Percentiles rank a stretch among this genome's conserved stretches.
These are phyloP conservation scores for Atractiella rhizophila DNA, from an alignment of 768 basidiomycete species.

Conservation along the genomic window DNA sequence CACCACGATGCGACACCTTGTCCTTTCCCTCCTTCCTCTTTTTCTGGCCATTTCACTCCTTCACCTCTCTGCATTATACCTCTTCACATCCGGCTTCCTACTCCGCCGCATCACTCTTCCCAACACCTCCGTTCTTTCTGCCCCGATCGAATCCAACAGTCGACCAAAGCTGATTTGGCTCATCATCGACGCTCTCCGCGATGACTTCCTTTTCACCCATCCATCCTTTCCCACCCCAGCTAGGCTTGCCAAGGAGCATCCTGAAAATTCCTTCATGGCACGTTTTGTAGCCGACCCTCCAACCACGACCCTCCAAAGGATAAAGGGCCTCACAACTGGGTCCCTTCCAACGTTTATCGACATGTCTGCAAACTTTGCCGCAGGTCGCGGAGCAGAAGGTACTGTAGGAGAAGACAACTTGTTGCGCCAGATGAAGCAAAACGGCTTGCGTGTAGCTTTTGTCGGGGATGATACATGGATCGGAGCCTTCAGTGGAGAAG, in stretches of 20 bases:
- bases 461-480: conserved; percentile 98
- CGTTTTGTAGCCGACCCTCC: conserved; percentile 83
- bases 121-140: conserved; percentile 21
- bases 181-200: conserved; percentile 75
- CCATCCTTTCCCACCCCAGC: conserved; percentile 36
- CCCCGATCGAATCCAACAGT: conserved; percentile 22
- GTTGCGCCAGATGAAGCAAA: conserved; percentile 38
- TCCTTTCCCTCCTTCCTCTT: not conserved
- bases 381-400: conserved; percentile 61
- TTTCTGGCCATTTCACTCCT: no score
- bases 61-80: conserved; percentile 55
- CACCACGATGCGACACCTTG: no score
- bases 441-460: conserved; percentile 40
- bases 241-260: conserved; percentile 38
- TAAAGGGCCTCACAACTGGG: conserved; percentile 85
- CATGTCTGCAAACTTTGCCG: conserved; percentile 76
- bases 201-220: conserved; percentile 68
- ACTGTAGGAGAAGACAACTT: conserved; percentile 80
- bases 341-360: conserved; percentile 89
- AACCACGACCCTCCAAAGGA: conserved; percentile 74
- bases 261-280: conserved; percentile 56
- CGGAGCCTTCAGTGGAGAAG: conserved; percentile 40
- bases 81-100: conserved; percentile 80
- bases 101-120: conserved; percentile 49
- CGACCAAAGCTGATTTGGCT: conserved; percentile 47